Evolutionary conservation across 176 grass and related monocot species (phyloP).

Genomic region (Ensete ventricosum): DNA sequence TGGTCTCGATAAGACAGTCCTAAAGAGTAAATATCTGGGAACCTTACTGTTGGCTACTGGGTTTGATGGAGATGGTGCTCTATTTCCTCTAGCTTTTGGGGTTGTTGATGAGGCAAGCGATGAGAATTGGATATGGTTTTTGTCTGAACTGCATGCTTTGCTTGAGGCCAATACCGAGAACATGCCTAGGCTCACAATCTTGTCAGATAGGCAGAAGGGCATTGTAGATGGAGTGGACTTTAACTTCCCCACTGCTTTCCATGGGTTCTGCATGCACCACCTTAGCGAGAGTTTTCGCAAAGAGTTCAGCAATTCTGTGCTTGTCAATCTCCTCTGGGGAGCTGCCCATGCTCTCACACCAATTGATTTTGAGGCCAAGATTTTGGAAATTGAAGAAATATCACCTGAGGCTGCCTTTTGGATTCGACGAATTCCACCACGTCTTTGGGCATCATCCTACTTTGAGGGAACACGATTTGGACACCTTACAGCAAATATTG

Average conservation of each 20-base stretch:
- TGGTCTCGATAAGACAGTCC: constrained; percentile 64
- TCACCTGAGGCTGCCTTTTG: constrained; percentile 83
- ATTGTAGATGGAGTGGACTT: constrained; percentile 92
- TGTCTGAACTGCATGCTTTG: constrained; percentile 79
- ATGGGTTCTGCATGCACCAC: constrained; percentile 84
- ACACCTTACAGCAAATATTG: constrained; percentile 75
- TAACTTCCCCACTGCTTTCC: constrained; percentile 96
- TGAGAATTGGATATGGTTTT: constrained; percentile 97
- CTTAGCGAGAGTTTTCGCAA: constrained; percentile 83
- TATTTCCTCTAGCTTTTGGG: constrained; percentile 93
- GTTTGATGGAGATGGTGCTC: constrained; percentile 85
- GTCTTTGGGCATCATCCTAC: constrained; percentile 88
- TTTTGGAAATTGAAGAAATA: constrained; percentile 82
- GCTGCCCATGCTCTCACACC: constrained; percentile 81
- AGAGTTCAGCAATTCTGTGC: constrained; percentile 71
- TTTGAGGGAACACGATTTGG: constrained; percentile 86
- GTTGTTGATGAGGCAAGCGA: constrained; percentile 93
- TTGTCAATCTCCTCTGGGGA: constrained; percentile 82
- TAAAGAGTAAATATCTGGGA: constrained; percentile 97
- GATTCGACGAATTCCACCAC: constrained; percentile 61
- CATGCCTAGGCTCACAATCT: constrained; percentile 87
- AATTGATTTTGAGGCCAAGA: constrained; percentile 83
- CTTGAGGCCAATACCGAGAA: constrained; percentile 92
- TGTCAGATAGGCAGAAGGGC: constrained; percentile 82
- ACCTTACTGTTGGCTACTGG: constrained; percentile 84